Evolutionary conservation across 108 stramenopile genomes (phyloP).

Genomic region (Fragilariopsis cylindrus): DNA sequence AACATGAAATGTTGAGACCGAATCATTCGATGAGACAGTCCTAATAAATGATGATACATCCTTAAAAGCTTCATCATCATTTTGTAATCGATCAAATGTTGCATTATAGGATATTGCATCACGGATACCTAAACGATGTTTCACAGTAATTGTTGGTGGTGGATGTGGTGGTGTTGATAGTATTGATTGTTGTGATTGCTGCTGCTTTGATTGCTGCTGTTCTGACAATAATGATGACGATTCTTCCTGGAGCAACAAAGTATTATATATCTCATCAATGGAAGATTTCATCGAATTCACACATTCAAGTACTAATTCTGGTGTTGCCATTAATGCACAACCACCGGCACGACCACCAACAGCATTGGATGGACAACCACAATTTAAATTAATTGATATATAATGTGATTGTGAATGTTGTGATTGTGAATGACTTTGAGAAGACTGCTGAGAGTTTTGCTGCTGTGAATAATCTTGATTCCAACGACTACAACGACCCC

Average conservation of each 20-base stretch:
- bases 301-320: constrained; percentile 30
- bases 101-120: constrained; percentile 28
- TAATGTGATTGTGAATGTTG: constrained; percentile 1
- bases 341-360: constrained; percentile 37
- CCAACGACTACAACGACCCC: constrained; percentile 18
- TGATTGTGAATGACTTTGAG: background rate
- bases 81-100: constrained; percentile 16
- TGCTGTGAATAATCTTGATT: background rate
- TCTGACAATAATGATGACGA: background rate
- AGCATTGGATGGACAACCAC: constrained; percentile 47
- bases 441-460: background rate
- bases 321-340: constrained; percentile 44
- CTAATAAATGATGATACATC: constrained; percentile 26
- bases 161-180: background rate
- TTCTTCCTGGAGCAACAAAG: background rate
- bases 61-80: constrained; percentile 39
- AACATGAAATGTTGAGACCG: constrained; percentile 26
- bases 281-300: constrained; percentile 25
- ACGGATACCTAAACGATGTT: constrained; percentile 47
- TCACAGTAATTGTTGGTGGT: constrained; percentile 31
- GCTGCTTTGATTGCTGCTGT: background rate
- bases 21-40: background rate
- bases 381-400: constrained; percentile 43
- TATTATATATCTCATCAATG: background rate
- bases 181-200: too few species aligned